Evolutionary conservation across 176 grass and related monocot species (phyloP), one percentile per base, ranked within the genome.

Genomic region (Oryza nivara): DNA sequence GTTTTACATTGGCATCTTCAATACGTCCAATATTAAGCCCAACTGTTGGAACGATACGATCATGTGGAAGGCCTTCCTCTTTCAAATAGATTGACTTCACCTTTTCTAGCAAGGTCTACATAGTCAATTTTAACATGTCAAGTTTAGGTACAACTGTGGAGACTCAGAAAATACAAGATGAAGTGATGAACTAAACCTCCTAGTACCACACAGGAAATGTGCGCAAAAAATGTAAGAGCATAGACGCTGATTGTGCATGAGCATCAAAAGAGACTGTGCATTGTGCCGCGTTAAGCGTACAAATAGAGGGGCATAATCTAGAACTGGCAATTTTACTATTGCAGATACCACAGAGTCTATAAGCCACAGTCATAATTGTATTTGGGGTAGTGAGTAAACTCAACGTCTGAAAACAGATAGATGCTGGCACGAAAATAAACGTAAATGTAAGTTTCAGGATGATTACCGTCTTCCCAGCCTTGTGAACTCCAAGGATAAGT

Each of bases 401-500:
- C 6, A 6, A 26, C n/a, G 19, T 19, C 25, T 47, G 45, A 7
- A 73, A 48, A 73, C 25, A 6, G 71, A 49, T 73, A 69, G 66
- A 81, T 10, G 28, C 26, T 68, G 17, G 1, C 67, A 77, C 9
- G 49, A 48, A 88, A 84, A 47, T 28, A 80, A 47, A 73, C 46
- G 34, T 74, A 81, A 17, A 85, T 7, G 26, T 22, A 66, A 56
- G 46, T 40, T 68, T 71, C 13, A 87, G 45, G 83, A 86, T 23
- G 72, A 85, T 94, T 94, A 99, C 96, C 82, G 96, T 99, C 89
- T 99, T 99, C 65, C 96, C 96, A 76, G 96, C 78, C 85, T 99
- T 96, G 73, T 96, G 83, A 48, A 99, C 91, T 79, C 93, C 96
- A 69, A 99, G 93, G 79, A 99, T 94, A 83, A 99, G 93, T 44